phyloP scores from a whole-genome alignment of 768 basidiomycete genomes.

The Suillus occidentalis region DNA sequence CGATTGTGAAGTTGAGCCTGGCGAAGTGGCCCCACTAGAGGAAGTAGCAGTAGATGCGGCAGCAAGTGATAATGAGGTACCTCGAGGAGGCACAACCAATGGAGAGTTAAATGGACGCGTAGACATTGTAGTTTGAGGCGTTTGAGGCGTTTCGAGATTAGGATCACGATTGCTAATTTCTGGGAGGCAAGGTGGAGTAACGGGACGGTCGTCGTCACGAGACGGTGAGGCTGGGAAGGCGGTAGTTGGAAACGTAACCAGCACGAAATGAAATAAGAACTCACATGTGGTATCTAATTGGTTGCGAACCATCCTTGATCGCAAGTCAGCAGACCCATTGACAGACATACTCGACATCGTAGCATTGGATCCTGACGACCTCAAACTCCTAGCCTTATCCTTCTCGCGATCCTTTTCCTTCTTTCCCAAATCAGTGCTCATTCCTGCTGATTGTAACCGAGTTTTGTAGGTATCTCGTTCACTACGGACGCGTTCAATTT shows the following conservation, averaged over 20 bases:
- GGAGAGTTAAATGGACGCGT: slow-evolving; percentile 10
- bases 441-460: slow-evolving; percentile 31
- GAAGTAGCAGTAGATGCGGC: slow-evolving; percentile 9
- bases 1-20: slow-evolving; percentile 31
- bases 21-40: slow-evolving; percentile 1
- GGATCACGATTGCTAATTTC: slow-evolving; percentile 13
- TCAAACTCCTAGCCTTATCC: slow-evolving; percentile 11
- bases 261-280: background rate
- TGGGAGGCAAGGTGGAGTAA: slow-evolving; percentile 19
- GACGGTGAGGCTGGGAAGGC: slow-evolving; percentile 7
- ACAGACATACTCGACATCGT: slow-evolving; percentile 19
- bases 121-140: slow-evolving; percentile 3
- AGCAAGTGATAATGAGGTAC: slow-evolving; percentile 19
- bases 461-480: slow-evolving; percentile 69
- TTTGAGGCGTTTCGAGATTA: slow-evolving; percentile 8
- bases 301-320: slow-evolving; percentile 21
- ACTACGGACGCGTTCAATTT: slow-evolving; percentile 77
- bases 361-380: slow-evolving; percentile 25
- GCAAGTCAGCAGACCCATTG: slow-evolving; percentile 27
- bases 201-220: slow-evolving; percentile 23
- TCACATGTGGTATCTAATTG: slow-evolving; percentile 37
- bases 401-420: slow-evolving; percentile 27
- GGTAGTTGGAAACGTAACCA: background rate
- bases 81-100: slow-evolving; percentile 22
- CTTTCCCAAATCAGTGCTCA: slow-evolving; percentile 40